Percentiles rank a stretch among this genome's conserved stretches.
Evolutionary conservation across 257 asterid genomes (phyloP).

Genomic region (Ocimum tenuiflorum): DNA sequence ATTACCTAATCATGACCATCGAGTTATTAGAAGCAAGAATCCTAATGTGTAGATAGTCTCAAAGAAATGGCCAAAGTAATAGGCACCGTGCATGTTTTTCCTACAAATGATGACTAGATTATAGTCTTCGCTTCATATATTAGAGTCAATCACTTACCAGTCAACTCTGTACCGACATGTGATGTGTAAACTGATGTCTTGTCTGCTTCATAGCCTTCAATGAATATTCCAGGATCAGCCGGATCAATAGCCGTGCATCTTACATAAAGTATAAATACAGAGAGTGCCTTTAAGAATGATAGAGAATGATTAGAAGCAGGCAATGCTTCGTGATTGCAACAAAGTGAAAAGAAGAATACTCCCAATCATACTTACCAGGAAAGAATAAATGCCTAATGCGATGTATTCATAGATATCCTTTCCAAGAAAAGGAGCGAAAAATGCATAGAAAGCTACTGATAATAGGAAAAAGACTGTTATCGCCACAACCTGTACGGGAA

Average conservation of each 20-base stretch:
- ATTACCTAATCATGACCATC: slow-evolving; percentile 29
- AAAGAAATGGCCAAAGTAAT: no score
- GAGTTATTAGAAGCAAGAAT: no score
- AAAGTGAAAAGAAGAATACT: slow-evolving; percentile 11
- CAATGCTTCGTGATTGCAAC: not conserved
- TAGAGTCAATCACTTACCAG: slow-evolving; percentile 40
- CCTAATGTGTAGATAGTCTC: no score
- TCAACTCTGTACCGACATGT: slow-evolving; percentile 54
- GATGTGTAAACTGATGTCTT: slow-evolving; percentile 48
- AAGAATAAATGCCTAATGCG: slow-evolving; percentile 79
- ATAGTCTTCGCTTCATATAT: slow-evolving; percentile 1
- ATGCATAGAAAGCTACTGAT: slow-evolving; percentile 92
- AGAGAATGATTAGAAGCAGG: slow-evolving; percentile 13
- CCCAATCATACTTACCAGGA: slow-evolving; percentile 55
- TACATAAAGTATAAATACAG: slow-evolving; percentile 68
- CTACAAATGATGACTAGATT: not conserved
- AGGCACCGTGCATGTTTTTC: no score
- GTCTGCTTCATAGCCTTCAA: slow-evolving; percentile 39
- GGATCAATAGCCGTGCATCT: slow-evolving; percentile 96
- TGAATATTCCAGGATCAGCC: slow-evolving; percentile 88
- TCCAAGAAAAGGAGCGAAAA: slow-evolving; percentile 96
- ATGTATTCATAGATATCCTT: slow-evolving; percentile 74
- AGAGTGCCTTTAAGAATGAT: slow-evolving; percentile 52
- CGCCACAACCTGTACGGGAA: slow-evolving; percentile 77
- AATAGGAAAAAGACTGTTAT: slow-evolving; percentile 86